Evolutionary conservation across 148 eudicot species (phyloP), one percentile per base, ranked within the genome.

Genomic region (Cornus florida): DNA sequence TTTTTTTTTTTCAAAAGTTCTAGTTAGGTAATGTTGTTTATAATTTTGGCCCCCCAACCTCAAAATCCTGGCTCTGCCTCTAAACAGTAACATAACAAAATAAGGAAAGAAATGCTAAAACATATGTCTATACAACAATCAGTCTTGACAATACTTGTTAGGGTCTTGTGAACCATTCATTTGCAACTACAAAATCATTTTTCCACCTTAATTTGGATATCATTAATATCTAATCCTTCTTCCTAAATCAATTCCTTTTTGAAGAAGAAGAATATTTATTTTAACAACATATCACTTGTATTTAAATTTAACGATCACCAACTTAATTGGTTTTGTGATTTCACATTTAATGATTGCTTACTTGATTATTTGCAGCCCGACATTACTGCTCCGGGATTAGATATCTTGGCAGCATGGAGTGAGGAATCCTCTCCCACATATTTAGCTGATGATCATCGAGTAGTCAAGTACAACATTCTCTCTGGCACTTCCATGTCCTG

Each of bases 401-500:
- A 79, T 73, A 79, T 83, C 19, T 38, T 83, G 53, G 85, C 82
- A 24, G 85, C 85, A 6, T 79, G 85, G 85, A 74, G 79, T 16
- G 79, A 24, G n/a, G 82, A 6, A 6, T 39, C 68, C 35, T 33
- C 82, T 22, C 79, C 75, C n/a, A 69, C 75, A 62, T 60, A 70
- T 38, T 3, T 75, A 11, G 20, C 70, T 0, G 35, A 23, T 7
- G 84, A 82, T 69, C 28, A 60, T 10, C 68, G 85, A 9, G 62
- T 48, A 2, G 85, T 83, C 6, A 39, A 75, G 39, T 83, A 76
- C 60, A 75, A 79, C 62, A 74, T 83, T 53, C 53, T 41, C 4
- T 74, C 76, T 10, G 82, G 85, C 38, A 79, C 85, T 75, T 78
- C 85, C 67, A 79, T 83, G 82, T 71, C 85, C 33, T 83, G 85